Evolutionary conservation across 192 early-diverging fungal species (phyloP).

Genomic region (Linnemannia hyalina): DNA sequence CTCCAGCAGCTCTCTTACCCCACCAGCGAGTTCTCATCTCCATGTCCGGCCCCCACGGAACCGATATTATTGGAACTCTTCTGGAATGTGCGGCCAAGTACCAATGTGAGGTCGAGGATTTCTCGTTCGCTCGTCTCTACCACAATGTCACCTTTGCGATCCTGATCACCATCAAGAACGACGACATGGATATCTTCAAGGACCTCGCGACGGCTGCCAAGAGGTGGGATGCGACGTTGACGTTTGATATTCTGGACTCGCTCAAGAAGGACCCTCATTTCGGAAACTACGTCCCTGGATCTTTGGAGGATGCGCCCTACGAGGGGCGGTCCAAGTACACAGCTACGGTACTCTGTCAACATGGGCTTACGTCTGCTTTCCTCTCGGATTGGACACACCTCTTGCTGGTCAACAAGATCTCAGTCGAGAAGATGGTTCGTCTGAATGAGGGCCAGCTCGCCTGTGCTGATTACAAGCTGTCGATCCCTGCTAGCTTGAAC

Average conservation of each 20-base stretch:
- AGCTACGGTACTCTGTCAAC: conserved; percentile 88
- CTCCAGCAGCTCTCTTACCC: conserved; percentile 64
- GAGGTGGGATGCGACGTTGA: conserved; percentile 88
- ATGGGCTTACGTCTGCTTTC: conserved; percentile 82
- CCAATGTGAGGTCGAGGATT: conserved; percentile 86
- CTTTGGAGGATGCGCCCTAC: conserved; percentile 89
- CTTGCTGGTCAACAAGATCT: conserved; percentile 82
- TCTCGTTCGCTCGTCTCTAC: conserved; percentile 89
- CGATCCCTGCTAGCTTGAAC: conserved; percentile 76
- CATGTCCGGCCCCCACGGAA: conserved; percentile 89
- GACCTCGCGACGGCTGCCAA: conserved; percentile 82
- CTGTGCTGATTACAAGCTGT: conserved; percentile 88
- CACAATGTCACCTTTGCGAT: conserved; percentile 96
- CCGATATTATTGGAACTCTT: conserved; percentile 90
- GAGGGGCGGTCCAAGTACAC: conserved; percentile 86
- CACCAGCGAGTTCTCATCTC: conserved; percentile 86
- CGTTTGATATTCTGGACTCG: conserved; percentile 82
- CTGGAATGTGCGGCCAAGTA: conserved; percentile 80
- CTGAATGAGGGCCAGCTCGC: conserved; percentile 77
- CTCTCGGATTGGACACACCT: conserved; percentile 85
- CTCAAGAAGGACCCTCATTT: conserved; percentile 58
- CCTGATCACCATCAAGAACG: conserved; percentile 78
- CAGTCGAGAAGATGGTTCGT: conserved; percentile 90
- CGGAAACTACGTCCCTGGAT: conserved; percentile 58
- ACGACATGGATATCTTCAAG: conserved; percentile 83